These are phyloP conservation scores for Fusarium zealandicum DNA, from an alignment of 2,329 filamentous ascomycete species.

Conservation along the genomic window DNA sequence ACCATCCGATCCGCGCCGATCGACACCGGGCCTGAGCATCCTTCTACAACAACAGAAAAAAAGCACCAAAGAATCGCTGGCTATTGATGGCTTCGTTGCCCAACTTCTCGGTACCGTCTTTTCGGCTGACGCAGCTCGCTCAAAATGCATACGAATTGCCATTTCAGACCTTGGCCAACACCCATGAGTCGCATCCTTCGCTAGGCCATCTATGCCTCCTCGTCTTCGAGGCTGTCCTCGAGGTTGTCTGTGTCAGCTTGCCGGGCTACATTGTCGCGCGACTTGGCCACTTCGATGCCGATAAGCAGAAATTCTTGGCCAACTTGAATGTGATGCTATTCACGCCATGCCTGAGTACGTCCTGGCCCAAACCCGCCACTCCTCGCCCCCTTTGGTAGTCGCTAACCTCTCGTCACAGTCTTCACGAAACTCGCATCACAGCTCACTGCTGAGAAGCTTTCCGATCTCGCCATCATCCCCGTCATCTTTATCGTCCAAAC, in stretches of 20 bases:
- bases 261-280: conserved; percentile 93
- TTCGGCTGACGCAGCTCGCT: conserved; percentile 51
- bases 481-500: conserved; percentile 91
- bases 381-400: conserved; percentile 25
- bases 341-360: conserved; percentile 89
- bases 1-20: conserved; percentile 22
- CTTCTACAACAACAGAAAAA: conserved; percentile 10
- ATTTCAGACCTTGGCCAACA: conserved; percentile 50
- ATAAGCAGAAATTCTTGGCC: conserved; percentile 94
- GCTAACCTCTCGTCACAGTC: conserved; percentile 59
- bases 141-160: conserved; percentile 52
- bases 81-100: conserved; percentile 49
- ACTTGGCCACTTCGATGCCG: conserved; percentile 91
- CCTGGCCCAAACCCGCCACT: background rate
- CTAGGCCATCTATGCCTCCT: conserved; percentile 76
- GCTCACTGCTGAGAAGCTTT: conserved; percentile 87
- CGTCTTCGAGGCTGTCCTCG: conserved; percentile 93
- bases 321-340: conserved; percentile 97
- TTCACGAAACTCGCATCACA: conserved; percentile 97
- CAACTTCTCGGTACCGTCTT: conserved; percentile 53
- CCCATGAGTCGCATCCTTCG: conserved; percentile 67
- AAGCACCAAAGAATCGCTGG: conserved; percentile 2
- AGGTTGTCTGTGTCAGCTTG: conserved; percentile 93
- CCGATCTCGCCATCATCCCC: conserved; percentile 93
- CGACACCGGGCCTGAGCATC: background rate